A percentile compares a stretch with the other conserved stretches of the same genome.
Conservation (phyloP, 805 yeast species). For the Zygosaccharomyces kombuchaensis region DNA sequence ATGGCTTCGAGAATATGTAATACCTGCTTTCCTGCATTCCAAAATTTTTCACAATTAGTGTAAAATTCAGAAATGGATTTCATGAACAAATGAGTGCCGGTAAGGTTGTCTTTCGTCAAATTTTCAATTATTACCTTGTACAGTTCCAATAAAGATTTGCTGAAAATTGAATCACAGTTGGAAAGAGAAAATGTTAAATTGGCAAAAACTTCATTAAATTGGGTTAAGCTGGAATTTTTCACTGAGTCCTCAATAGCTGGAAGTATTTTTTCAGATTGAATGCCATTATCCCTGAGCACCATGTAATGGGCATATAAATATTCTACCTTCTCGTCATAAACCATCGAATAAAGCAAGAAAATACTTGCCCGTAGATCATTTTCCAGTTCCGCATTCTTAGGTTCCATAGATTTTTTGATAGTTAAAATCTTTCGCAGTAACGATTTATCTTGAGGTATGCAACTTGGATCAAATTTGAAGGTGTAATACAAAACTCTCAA, state of each 20-base stretch:
- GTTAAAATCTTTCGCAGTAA: conserved; percentile 7
- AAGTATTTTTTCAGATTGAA: conserved; percentile 12
- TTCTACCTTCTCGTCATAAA: conserved; percentile 19
- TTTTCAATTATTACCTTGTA: conserved; percentile 15
- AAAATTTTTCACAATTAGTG: conserved; percentile 17
- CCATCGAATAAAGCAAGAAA: conserved; percentile 29
- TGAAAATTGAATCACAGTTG: conserved; percentile 3
- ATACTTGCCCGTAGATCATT: conserved; percentile 22
- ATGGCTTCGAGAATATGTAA: conserved; percentile 32
- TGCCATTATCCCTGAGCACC: conserved; percentile 29
- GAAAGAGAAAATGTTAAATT: conserved; percentile 14
- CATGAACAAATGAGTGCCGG: conserved; percentile 28
- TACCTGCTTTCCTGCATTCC: conserved; percentile 3
- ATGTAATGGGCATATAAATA: conserved; percentile 36
- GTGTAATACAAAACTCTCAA: conserved; percentile 29
- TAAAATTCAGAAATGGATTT: conserved; percentile 33
- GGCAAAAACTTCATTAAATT: conserved; percentile 14
- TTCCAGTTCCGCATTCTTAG: conserved; percentile 1
- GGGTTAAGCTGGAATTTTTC: background rate
- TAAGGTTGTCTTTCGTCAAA: conserved; percentile 21
- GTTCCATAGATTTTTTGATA: conserved; percentile 4
- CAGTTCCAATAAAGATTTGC: conserved; percentile 22
- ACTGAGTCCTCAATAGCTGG: conserved; percentile 24
- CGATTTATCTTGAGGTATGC: conserved; percentile 8
- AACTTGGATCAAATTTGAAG: conserved; percentile 9